Percentiles rank a stretch among this genome's conserved stretches.
phyloP scores from a whole-genome alignment of 1,284 basidiomycete genomes.

The Cronartium quercuum region DNA sequence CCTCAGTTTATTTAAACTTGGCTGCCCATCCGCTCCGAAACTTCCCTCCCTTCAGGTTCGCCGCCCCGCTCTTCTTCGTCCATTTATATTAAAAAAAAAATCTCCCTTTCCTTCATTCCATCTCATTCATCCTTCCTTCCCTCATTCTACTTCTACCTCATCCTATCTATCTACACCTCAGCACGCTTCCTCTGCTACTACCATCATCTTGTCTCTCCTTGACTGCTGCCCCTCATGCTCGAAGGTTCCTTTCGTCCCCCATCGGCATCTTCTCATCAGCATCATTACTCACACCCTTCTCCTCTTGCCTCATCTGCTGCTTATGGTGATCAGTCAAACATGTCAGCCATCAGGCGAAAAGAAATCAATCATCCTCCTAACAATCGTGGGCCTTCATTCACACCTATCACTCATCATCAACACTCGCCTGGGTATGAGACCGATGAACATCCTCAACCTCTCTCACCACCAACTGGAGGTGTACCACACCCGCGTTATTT shows the following conservation, averaged over 20 bases:
- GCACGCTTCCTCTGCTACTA: neutral
- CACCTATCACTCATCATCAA: constrained; percentile 10
- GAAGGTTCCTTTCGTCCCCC: constrained; percentile 37
- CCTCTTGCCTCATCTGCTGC: neutral
- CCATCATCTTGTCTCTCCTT: neutral
- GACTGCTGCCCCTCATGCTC: constrained; percentile 20
- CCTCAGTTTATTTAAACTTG: no score
- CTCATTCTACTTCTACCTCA: neutral
- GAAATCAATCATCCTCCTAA: neutral
- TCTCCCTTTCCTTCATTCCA: neutral
- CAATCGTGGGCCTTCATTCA: constrained; percentile 15
- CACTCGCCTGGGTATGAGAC: constrained; percentile 31
- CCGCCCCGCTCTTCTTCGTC: no score
- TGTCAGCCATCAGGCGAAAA: constrained; percentile 12
- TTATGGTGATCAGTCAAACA: constrained; percentile 5
- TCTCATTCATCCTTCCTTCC: neutral
- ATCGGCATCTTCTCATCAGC: neutral
- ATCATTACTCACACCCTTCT: constrained; percentile 4
- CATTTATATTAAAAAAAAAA: no score
- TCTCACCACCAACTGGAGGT: neutral
- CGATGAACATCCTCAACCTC: constrained; percentile 22
- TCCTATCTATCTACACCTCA: neutral
- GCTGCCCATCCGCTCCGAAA: no score
- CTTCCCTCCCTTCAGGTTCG: no score
- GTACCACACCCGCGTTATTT: neutral